Evolutionary conservation across 306 rosid species (phyloP), one percentile per base, ranked within the genome.

Genomic region (Cicer arietinum): DNA sequence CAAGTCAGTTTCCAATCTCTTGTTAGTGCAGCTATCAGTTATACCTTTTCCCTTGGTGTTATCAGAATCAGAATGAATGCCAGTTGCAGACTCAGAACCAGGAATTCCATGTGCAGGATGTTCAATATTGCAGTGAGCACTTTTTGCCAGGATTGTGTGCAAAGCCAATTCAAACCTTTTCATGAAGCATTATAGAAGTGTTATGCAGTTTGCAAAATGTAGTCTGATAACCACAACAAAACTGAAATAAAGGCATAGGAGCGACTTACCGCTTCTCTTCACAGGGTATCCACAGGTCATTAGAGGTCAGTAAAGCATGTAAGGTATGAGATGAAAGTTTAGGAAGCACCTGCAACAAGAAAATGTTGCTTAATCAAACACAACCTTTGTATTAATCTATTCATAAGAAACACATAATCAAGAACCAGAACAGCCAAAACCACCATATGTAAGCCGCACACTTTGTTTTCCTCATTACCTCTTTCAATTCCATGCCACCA

Each of bases 401-500:
- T 14, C 43, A 72, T 17, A 61, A 40, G 44, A 77, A 73, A 58
- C 18, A 59, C 18, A 77, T 18, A 69, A 79, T 74, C 51, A 63
- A 66, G 71, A 77, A 68, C 50, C 39, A 45, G 44, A 84, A 71
- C 70, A 41, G 60, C 76, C 60, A 52, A 62, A 72, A 72, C 51
- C 67, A 73, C 69, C 67, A 80, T 65, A 25, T 52, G 74, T 61
- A 84, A 74, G 71, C 13, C 13, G 48, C 18, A 17, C 44, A 45
- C 39, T 59, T 77, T 57, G 53, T 48, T 69, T 69, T 77, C 61
- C 77, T 53, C 16, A 8, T 78, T 88, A 94, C 99, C 99, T 89
- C 97, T 86, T 90, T 94, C 89, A 94, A 89, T 82, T 92, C 97
- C 93, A 90, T 86, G 88, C 96, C 81, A 41, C 99, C 97, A 82